phyloP scores from a whole-genome alignment of 345 rosid genomes.

The Corchorus olitorius region DNA sequence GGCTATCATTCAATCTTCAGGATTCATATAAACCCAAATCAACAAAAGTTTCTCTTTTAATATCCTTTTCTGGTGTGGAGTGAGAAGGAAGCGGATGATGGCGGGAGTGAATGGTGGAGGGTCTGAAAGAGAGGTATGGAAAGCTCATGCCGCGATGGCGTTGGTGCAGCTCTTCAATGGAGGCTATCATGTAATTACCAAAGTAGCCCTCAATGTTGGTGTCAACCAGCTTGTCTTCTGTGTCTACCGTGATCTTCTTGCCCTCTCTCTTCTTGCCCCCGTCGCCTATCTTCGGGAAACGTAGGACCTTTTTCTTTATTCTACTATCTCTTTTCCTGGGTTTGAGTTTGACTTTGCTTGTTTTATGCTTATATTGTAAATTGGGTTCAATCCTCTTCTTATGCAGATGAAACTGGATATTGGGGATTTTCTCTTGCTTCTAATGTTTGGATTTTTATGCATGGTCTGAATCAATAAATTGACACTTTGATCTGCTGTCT shows the following conservation, averaged over 20 bases:
- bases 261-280: constrained; percentile 86
- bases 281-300: constrained; percentile 83
- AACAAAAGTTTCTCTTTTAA: not conserved
- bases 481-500: not conserved
- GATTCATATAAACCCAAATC: not conserved
- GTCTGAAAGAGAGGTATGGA: constrained; percentile 38
- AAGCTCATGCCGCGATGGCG: constrained; percentile 83
- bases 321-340: constrained; percentile 3
- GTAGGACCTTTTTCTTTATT: constrained; percentile 31
- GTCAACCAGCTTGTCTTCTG: constrained; percentile 97
- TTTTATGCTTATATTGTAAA: not conserved
- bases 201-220: constrained; percentile 93
- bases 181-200: constrained; percentile 95
- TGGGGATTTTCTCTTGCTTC: not conserved
- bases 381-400: not conserved
- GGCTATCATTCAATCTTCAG: not conserved
- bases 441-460: constrained; percentile 9
- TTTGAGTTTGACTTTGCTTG: not conserved
- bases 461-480: constrained; percentile 3
- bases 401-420: not conserved
- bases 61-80: not conserved
- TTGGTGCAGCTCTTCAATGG: constrained; percentile 86
- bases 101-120: constrained; percentile 22
- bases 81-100: not conserved
- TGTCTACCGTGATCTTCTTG: constrained; percentile 89